phyloP scores from a whole-genome alignment of 805 yeast genomes.

The Candida oleophila region DNA sequence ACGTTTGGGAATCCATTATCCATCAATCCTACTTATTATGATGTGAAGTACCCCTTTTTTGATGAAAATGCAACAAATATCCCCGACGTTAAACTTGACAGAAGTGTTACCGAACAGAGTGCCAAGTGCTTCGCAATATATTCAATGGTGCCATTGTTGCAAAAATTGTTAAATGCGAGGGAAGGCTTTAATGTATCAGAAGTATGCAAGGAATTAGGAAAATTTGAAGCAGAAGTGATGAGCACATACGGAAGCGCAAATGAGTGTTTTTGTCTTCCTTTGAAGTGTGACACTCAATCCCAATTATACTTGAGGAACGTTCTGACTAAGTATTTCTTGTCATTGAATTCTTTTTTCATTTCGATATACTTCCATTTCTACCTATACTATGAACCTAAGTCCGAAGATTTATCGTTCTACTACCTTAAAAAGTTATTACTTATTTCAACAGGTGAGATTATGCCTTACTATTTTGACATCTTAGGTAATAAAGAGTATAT shows the following conservation, averaged over 20 bases:
- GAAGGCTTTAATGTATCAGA: constrained; percentile 35
- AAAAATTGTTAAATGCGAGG: constrained; percentile 39
- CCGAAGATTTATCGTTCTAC: constrained; percentile 33
- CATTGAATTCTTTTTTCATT: constrained; percentile 31
- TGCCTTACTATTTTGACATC: constrained; percentile 35
- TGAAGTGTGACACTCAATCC: constrained; percentile 3
- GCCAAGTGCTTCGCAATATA: constrained; percentile 29
- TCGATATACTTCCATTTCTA: constrained; percentile 44
- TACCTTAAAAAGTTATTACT: constrained; percentile 34
- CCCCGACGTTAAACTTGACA: constrained; percentile 41
- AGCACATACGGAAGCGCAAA: constrained; percentile 16
- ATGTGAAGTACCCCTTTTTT: constrained; percentile 50
- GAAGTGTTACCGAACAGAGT: constrained; percentile 33
- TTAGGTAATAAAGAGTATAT: constrained; percentile 29
- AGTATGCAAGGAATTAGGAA: constrained; percentile 31
- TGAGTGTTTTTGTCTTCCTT: background rate
- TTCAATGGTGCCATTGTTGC: constrained; percentile 31
- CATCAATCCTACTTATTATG: constrained; percentile 42
- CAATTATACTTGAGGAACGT: constrained; percentile 13
- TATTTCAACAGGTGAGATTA: constrained; percentile 28
- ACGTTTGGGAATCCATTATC: constrained; percentile 48
- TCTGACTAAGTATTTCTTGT: constrained; percentile 26
- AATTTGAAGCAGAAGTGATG: constrained; percentile 33
- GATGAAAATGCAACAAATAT: constrained; percentile 37
- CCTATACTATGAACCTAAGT: constrained; percentile 35